phyloP scores from a whole-genome alignment of 2,329 filamentous ascomycete genomes.

The Beauveria sp. region DNA sequence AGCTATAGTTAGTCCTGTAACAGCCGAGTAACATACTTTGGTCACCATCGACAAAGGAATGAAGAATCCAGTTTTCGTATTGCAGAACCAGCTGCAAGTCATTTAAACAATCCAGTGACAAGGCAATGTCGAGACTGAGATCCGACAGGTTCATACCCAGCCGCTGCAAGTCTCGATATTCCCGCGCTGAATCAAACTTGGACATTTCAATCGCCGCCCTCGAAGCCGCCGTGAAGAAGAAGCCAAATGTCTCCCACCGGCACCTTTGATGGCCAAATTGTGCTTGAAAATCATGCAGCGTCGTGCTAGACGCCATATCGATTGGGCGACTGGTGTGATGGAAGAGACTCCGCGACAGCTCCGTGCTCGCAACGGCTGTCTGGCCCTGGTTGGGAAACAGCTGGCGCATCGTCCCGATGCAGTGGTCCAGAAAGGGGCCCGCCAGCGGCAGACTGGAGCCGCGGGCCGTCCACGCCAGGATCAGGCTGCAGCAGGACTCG shows the following conservation, averaged over 20 bases:
- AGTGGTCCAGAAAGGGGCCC: slow-evolving; percentile 10
- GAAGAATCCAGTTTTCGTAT: slow-evolving; percentile 39
- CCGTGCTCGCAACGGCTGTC: background rate
- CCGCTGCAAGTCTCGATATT: slow-evolving; percentile 14
- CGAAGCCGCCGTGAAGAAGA: slow-evolving; percentile 19
- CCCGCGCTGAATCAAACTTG: slow-evolving; percentile 13
- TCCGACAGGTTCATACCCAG: slow-evolving; percentile 17
- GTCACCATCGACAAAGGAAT: slow-evolving; percentile 35
- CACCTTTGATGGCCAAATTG: slow-evolving; percentile 14
- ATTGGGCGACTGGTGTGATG: slow-evolving; percentile 13
- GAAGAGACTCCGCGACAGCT: slow-evolving; percentile 12
- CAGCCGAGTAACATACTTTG: slow-evolving; percentile 27
- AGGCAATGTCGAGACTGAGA: slow-evolving; percentile 18
- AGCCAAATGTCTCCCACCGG: slow-evolving; percentile 20
- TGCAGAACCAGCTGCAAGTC: slow-evolving; percentile 37
- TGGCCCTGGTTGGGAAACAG: slow-evolving; percentile 6
- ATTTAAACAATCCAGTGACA: slow-evolving; percentile 28
- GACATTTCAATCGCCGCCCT: slow-evolving; percentile 18
- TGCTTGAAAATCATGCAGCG: slow-evolving; percentile 11
- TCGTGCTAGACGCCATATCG: background rate
- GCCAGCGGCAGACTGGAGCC: slow-evolving; percentile 10
- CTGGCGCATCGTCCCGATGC: slow-evolving; percentile 5
- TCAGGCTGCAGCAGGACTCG: slow-evolving; percentile 5
- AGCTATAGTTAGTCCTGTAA: background rate
- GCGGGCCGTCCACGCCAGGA: slow-evolving; percentile 7